Base-by-base conservation (phyloP, 2,329 filamentous ascomycete genomes). In the Stemphylium lycopersici region DNA sequence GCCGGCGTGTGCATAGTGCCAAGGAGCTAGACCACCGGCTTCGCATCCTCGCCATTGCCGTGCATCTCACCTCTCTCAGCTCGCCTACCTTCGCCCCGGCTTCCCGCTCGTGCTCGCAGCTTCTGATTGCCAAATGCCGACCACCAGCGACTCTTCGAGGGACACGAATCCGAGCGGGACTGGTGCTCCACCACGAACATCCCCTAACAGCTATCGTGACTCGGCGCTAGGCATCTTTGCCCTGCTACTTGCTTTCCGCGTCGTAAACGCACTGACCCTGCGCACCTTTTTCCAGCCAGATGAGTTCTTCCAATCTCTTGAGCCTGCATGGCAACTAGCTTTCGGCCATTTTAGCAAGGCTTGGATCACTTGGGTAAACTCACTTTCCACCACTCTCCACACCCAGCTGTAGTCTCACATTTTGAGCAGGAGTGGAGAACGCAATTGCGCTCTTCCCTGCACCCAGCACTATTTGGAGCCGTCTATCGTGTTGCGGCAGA, bases 261-360 rank as follows among this genome's bases (percentile, higher is more conserved):
- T 93, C 61, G 74, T 90, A 72, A 96, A 96, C 78, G 87, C 91
- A 29, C 81, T 95, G 65, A 86, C 82, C 58, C 81, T 96, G 52
- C 81, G 85, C 62, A 98, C 95, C 16, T 99, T 97, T 75, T 99
- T 99, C 78, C 95, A 99, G 76, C 95, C 95, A 24, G 95, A 99
- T 79, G 95, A 99, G 76, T 98, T 91, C 80, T 99, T 95, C 70
- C 95, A 99, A 73, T 90, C 92, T 1, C 84, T 98, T 39, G 95
- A 99, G 78, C 93, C 95, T 48, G 95, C 95, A 63, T 98, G 93
- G 93, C 81, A 87, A 67, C 83, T 95, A 50, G 90, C 90, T 3
- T 97, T 96, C 81, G 93, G 93, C 18, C 70, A 80, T 2, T 73
- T 82, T 12, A 90, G 88, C 74, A 90, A 90, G 58, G 91, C 93